Base-by-base conservation (phyloP, 2,329 filamentous ascomycete species). In the Colletotrichum cereale region DNA sequence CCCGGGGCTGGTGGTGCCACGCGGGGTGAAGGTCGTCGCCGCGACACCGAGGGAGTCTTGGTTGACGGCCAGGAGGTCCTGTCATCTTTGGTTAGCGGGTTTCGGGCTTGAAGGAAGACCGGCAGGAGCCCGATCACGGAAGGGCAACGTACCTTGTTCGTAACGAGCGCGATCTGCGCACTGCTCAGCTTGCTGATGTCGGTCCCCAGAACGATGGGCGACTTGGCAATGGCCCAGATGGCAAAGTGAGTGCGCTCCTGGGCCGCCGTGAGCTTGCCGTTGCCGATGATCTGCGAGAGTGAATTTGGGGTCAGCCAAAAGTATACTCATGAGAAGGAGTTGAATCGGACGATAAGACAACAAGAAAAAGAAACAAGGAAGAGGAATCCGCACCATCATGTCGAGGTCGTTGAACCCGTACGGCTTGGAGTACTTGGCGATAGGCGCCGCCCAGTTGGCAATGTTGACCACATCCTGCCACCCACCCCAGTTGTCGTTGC, bases 201-300 rank as follows among this genome's bases (percentile, higher is more conserved):
- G 4, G 81, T 80, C 11, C 83, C 81, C 57, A 84, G 81, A 38
- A 84, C 82, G 10, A 85, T 76, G 18, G 83, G 83, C 0, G 82
- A 83, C 73, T 84, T 84, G 62, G 84, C 80, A 63, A 83, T 82
- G 1, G 83, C 81, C 84, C 83, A 85, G 75, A 85, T 81, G 31
- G 82, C 77, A 63, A 85, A 84, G 71, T 85, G 83, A 24, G 82
- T 81, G 58, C 80, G 79, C 75, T 84, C 80, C 73, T 85, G 79
- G n/a, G 80, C 69, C 52, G 78, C 63, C 65, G 75, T 74, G 77
- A 83, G 79, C 2, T 74, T 77, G 48, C 48, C 48, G 26, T 52
- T 52, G 5, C 48, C 48, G 10, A 52, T 29, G 26, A 52, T 52
- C 48, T 52, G 14, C 48, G n/a, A 18, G 21, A 84, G 75, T 62